Evolutionary conservation across 192 early-diverging fungal species (phyloP), one percentile per base, ranked within the genome.

Genomic region (Backusella macrospora): DNA sequence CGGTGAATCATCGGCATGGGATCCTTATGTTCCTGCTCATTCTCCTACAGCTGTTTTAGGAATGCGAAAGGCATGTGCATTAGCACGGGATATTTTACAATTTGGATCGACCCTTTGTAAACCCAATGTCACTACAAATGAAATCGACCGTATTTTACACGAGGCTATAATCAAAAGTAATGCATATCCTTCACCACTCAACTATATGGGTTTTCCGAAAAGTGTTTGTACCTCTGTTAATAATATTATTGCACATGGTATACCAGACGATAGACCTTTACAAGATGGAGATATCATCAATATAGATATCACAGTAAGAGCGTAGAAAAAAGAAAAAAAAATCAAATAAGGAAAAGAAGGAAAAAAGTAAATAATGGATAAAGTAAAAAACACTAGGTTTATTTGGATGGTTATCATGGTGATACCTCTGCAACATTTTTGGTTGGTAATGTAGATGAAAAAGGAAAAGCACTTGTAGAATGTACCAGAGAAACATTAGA

Each of bases 241-340:
- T 82, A 95, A 95, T 81, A 85, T 95, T 40, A 90, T 95, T 67
- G 92, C 90, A 0, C 94, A 95, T 75, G 94, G 94, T 0, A 92
- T 87, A 62, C 91, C 91, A 12, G 89, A 90, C 59, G 9, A 73
- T 6, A 86, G 92, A 44, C 81, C 81, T 21, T 74, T 95, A 45
- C 68, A 75, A 12, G 78, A 87, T 18, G 92, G 94, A 45, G 94
- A 95, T 72, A 82, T 93, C 13, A 82, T 95, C 62, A 95, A 94
- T 77, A 74, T 95, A 13, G 94, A 95, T 73, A 83, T 95, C 13
- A 95, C 94, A 4, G 66, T 68, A 68, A 46, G 44, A 5, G 15
- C 5, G 13, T 3, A 14, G 4, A 52, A 52, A 14, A n/a, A 4
- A 21, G 48, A 21, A 12, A 21, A 14, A 21, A 14, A n/a, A 12